Conservation (phyloP, 2,329 filamentous ascomycete genomes). For the Pseudogymnoascus pannorum region DNA sequence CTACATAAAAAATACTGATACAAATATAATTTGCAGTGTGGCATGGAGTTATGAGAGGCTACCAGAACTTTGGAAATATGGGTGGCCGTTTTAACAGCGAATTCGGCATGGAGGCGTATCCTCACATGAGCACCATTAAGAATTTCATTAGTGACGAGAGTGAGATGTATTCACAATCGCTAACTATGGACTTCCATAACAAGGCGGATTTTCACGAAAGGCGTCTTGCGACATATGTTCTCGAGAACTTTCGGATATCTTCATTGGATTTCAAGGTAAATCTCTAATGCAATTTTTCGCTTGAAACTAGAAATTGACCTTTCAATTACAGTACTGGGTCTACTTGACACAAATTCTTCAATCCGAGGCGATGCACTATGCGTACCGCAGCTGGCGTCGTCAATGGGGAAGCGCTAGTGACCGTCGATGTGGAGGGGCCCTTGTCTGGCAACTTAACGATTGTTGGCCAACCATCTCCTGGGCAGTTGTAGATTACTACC, state of each 20-base stretch:
- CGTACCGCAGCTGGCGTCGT: slow-evolving; percentile 24
- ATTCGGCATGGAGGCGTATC: slow-evolving; percentile 48
- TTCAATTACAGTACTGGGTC: slow-evolving; percentile 20
- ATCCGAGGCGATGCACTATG: slow-evolving; percentile 26
- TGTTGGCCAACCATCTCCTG: slow-evolving; percentile 62
- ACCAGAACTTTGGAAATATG: slow-evolving; percentile 41
- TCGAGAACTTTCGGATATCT: slow-evolving; percentile 25
- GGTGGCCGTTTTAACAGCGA: slow-evolving; percentile 47
- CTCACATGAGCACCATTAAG: slow-evolving; percentile 37
- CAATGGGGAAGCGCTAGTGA: slow-evolving; percentile 20
- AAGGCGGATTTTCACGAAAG: slow-evolving; percentile 47
- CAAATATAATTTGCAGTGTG: slow-evolving; percentile 33
- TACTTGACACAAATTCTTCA: slow-evolving; percentile 26
- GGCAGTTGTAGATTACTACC: slow-evolving; percentile 55
- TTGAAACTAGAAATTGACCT: too few species aligned
- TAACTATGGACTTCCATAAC: slow-evolving; percentile 48
- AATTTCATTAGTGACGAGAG: slow-evolving; percentile 40
- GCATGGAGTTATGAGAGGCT: slow-evolving; percentile 47
- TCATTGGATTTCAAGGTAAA: slow-evolving; percentile 17
- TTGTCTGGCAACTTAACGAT: slow-evolving; percentile 66
- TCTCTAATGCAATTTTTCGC: not conserved
- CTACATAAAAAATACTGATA: not conserved
- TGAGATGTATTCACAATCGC: slow-evolving; percentile 44
- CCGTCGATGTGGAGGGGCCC: slow-evolving; percentile 49
- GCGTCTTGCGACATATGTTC: slow-evolving; percentile 35